Evolutionary conservation across 345 rosid species (phyloP), one percentile per base, ranked within the genome.

Genomic region (Linum trigynum): DNA sequence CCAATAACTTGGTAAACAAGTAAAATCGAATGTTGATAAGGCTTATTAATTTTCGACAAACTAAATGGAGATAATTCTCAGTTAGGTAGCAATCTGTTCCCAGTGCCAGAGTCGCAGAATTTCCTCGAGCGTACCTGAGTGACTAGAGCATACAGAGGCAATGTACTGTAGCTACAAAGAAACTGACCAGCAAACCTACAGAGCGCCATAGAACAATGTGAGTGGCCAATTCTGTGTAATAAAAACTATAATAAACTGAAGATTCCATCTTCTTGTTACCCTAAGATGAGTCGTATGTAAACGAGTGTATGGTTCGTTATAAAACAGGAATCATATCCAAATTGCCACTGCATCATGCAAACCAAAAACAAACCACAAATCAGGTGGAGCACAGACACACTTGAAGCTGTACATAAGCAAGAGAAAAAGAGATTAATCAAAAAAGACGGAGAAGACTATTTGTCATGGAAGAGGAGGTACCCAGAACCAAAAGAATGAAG

Each of bases 141-240:
- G 41, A 92, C 83, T 9, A 92, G 86, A 38, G 87, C 87, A 65
- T 92, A 87, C 59, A 90, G 78, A 60, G 96, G 97, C 57, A 87
- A 94, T 3, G 96, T 92, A 74, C 86, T 89, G 67, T 86, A 80
- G 81, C 98, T 89, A 68, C 98, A 89, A 97, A 92, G 89, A 75
- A 92, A 81, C 82, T 92, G 98, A 76, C 87, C 91, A 53, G 89
- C 74, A 65, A 86, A 77, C 74, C 98, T 89, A 82, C 81, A 79
- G 55, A 64, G 48, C 12, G 63, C 45, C 2, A 23, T 23, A 63
- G 38, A 17, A 42, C 12, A 56, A 16, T 5, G 35, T 41, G 0
- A 41, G 45, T 0, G 9, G 45, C 9, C 1, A 41, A 41, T 8
- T 41, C 9, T 41, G 45, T 4, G 38, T 17, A 9, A 8, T 41